Conservation (phyloP, 176 grass and related monocot genomes). For the Cocos nucifera region DNA sequence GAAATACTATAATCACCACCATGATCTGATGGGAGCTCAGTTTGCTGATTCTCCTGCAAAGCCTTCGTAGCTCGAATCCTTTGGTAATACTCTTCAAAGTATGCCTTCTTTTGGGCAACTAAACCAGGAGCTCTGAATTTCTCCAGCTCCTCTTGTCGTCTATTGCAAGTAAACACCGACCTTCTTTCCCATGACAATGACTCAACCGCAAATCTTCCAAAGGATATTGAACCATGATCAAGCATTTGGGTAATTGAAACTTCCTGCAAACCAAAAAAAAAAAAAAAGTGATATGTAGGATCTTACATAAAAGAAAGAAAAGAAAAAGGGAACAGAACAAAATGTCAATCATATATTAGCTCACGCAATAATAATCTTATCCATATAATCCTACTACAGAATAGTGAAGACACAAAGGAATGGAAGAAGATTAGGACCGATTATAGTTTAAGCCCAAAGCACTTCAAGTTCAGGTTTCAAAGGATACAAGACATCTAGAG, state of each 20-base stretch:
- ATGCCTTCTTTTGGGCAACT: conserved; percentile 82
- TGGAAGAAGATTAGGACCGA: too few species aligned
- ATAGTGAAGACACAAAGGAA: too few species aligned
- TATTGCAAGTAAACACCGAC: conserved; percentile 56
- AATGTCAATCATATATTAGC: too few species aligned
- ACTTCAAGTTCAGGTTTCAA: too few species aligned
- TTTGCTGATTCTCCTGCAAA: conserved; percentile 19
- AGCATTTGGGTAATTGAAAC: conserved; percentile 46
- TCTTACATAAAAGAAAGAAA: too few species aligned
- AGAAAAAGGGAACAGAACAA: too few species aligned
- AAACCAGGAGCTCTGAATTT: conserved; percentile 53
- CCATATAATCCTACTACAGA: too few species aligned
- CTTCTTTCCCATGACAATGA: conserved; percentile 73
- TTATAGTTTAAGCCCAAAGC: too few species aligned
- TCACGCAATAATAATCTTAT: too few species aligned
- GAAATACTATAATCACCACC: too few species aligned
- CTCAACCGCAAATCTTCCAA: conserved; percentile 63
- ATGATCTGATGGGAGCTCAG: not conserved
- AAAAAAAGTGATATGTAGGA: too few species aligned
- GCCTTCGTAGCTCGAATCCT: conserved; percentile 38
- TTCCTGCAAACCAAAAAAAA: conserved; percentile 25
- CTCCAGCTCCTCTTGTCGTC: conserved; percentile 60
- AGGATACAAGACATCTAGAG: too few species aligned
- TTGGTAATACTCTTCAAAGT: conserved; percentile 87
- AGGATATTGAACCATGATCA: conserved; percentile 68